phyloP scores from a whole-genome alignment of 1,284 basidiomycete species.

The Megacollybia platyphylla region DNA sequence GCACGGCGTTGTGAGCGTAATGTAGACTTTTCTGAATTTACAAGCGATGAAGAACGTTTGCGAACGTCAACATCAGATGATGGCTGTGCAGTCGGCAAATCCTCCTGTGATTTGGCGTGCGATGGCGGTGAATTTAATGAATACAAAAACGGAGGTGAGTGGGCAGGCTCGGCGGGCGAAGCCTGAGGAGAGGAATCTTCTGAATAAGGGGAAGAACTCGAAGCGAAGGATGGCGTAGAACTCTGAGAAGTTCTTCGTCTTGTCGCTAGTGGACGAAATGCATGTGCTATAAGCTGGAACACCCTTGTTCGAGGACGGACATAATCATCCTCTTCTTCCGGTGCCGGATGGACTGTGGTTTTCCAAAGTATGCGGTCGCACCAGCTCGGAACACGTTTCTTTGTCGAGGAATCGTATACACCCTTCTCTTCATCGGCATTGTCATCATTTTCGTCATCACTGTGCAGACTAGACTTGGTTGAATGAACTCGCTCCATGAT shows the following conservation, averaged over 20 bases:
- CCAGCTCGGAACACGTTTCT: slow-evolving; percentile 77
- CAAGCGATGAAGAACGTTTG: background rate
- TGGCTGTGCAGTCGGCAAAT: background rate
- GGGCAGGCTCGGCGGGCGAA: slow-evolving; percentile 10
- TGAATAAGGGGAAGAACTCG: slow-evolving; percentile 7
- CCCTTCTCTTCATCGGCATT: slow-evolving; percentile 35
- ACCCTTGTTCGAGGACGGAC: slow-evolving; percentile 30
- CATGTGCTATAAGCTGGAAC: slow-evolving; percentile 38
- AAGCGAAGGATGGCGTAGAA: slow-evolving; percentile 17
- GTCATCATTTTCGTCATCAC: slow-evolving; percentile 21
- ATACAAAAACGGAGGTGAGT: slow-evolving; percentile 13
- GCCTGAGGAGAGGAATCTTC: slow-evolving; percentile 7
- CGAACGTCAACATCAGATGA: background rate
- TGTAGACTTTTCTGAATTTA: no score
- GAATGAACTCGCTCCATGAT: slow-evolving; percentile 27
- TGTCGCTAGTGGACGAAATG: slow-evolving; percentile 34
- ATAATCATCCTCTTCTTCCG: slow-evolving; percentile 21
- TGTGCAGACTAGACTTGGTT: slow-evolving; percentile 17
- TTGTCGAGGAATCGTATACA: slow-evolving; percentile 67
- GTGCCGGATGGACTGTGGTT: slow-evolving; percentile 42
- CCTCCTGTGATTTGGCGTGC: background rate
- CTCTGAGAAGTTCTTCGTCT: slow-evolving; percentile 29
- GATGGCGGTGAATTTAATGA: background rate
- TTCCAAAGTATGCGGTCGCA: slow-evolving; percentile 76
- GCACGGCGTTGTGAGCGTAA: no score